Percentiles rank a stretch among this genome's conserved stretches.
These are phyloP conservation scores for Iris pallida DNA, from an alignment of 116 monocot genomes.

Conservation along the genomic window DNA sequence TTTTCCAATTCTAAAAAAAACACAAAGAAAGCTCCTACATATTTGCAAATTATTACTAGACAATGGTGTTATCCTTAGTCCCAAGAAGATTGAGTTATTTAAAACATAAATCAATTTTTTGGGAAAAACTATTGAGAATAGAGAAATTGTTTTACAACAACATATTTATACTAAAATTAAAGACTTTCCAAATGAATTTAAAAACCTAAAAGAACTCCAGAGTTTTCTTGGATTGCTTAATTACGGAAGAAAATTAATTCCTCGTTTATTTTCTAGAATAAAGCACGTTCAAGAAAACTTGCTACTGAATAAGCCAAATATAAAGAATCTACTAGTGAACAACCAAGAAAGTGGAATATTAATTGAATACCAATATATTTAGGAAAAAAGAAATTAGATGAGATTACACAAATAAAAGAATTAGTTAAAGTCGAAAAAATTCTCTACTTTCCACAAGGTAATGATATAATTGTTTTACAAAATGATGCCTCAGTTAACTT, in stretches of 20 bases:
- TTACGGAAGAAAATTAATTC: not conserved
- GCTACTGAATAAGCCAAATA: not conserved
- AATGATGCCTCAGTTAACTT: not conserved
- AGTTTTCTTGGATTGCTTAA: not conserved
- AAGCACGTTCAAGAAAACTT: not conserved
- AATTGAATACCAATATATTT: not conserved
- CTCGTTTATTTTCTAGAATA: not conserved
- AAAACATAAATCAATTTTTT: too few species aligned
- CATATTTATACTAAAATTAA: too few species aligned
- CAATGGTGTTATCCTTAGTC: too few species aligned
- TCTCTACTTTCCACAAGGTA: not conserved
- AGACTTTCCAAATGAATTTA: not conserved
- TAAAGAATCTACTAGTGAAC: not conserved
- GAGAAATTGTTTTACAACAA: too few species aligned
- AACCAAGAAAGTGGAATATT: not conserved
- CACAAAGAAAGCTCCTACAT: too few species aligned
- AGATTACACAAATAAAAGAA: not conserved
- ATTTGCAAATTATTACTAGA: too few species aligned
- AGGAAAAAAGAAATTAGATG: not conserved
- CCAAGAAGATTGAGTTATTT: too few species aligned
- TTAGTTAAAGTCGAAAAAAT: too few species aligned
- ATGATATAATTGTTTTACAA: not conserved
- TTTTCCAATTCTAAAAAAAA: too few species aligned
- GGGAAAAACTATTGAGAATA: too few species aligned
- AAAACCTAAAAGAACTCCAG: not conserved